Percentiles rank a stretch among this genome's conserved stretches.
Conservation (phyloP, 2,329 filamentous ascomycete species). For the Pyricularia pennisetigena region DNA sequence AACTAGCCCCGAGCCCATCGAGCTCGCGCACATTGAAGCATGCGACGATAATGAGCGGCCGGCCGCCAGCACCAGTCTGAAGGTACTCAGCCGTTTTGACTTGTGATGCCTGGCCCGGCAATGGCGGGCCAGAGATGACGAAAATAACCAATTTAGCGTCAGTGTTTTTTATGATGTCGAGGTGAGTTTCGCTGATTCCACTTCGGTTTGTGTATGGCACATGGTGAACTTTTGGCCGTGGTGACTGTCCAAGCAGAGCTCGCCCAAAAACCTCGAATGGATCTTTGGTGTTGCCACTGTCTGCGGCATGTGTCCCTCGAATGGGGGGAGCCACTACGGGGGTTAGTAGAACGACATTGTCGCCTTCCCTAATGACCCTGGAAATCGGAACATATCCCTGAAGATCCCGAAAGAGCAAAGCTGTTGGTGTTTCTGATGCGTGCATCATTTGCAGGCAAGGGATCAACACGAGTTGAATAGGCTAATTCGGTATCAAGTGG, state of each 20-base stretch:
- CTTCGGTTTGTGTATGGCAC: conserved; percentile 57
- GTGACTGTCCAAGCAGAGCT: conserved; percentile 48
- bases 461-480: neutral
- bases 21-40: conserved; percentile 35
- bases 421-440: neutral
- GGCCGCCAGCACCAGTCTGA: conserved; percentile 20
- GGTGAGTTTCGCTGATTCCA: conserved; percentile 55
- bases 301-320: conserved; percentile 41
- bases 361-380: conserved; percentile 33
- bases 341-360: conserved; percentile 15
- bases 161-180: conserved; percentile 48
- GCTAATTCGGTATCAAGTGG: neutral
- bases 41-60: conserved; percentile 40
- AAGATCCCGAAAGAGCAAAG: conserved; percentile 26
- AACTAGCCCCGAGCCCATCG: conserved; percentile 27
- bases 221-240: conserved; percentile 52
- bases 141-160: conserved; percentile 51
- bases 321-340: neutral
- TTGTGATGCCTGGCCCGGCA: conserved; percentile 39
- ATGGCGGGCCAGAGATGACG: conserved; percentile 41
- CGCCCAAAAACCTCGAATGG: conserved; percentile 65
- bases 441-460: neutral
- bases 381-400: conserved; percentile 37
- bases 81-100: conserved; percentile 37
- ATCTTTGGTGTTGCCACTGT: conserved; percentile 38